Base-by-base conservation (phyloP, 2,329 filamentous ascomycete species). In the Beauveria sp. region DNA sequence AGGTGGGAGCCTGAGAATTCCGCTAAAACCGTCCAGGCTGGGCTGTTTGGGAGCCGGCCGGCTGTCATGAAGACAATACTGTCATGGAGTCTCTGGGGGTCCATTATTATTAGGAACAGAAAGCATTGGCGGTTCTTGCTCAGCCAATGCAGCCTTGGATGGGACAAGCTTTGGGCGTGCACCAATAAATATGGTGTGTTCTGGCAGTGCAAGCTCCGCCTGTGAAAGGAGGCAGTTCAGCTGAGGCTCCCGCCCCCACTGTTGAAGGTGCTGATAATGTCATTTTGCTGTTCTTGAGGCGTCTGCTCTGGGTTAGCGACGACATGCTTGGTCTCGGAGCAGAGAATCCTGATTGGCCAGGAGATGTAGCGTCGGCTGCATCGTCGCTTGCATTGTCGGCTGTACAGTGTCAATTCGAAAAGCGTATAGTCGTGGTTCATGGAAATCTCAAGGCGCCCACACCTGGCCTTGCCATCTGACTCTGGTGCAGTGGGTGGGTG, bases 181-280 rank as follows among this genome's bases (percentile, higher is more conserved):
- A n/a, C 40, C 3, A 40, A 22, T 7, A 28, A 50, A 22, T 7
- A 42, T 38, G 20, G 43, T 40, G 30, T 47, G 16, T 24, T 42
- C 55, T 24, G 20, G 34, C 16, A 30, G 5, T 28, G 46, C 34
- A 51, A 30, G 22, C 45, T 51, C 16, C 34, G 12, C 14, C 2
- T 47, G 20, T 47, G 6, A 16, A 51, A 47, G 28, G 24, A 51
- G 46, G 24, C 14, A 43, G 9, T 38, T 58, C 56, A 58, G 56
- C 56, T 58, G 56, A 51, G 56, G 56, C 56, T 58, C 47, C 16
- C 14, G 22, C 8, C 56, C 46, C 56, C 47, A 30, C 47, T 7
- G 5, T 22, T 18, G 30, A 43, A 20, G 42, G 42, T 6, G 22
- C 42, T 20, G 34, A 18, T 20, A 16, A 12, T 40, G 20, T 4